phyloP scores from a whole-genome alignment of 768 basidiomycete species.

The Mycena venus region DNA sequence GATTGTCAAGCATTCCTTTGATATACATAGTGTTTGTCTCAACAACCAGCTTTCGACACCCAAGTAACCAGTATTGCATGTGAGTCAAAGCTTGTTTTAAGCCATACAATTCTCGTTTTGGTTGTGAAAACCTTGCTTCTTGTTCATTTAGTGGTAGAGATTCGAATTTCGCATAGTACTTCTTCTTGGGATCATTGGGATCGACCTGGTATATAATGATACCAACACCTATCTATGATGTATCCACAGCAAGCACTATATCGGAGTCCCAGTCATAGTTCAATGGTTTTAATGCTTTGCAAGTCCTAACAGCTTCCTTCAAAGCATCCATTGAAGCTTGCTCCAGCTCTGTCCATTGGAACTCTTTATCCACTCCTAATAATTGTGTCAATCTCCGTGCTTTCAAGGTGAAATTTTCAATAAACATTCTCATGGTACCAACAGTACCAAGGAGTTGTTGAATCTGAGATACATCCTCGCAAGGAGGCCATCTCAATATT shows the following conservation, averaged over 20 bases:
- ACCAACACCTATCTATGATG: neutral
- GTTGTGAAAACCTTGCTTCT: slow-evolving; percentile 31
- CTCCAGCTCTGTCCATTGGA: too few species aligned
- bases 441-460: too few species aligned
- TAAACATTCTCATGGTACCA: too few species aligned
- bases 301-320: too few species aligned
- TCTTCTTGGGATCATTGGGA: neutral
- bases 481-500: neutral
- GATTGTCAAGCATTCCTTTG: too few species aligned
- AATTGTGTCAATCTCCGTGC: too few species aligned
- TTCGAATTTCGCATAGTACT: slow-evolving; percentile 2
- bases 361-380: too few species aligned
- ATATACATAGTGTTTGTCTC: too few species aligned
- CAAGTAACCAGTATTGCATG: slow-evolving; percentile 34
- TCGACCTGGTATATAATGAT: slow-evolving; percentile 28
- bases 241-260: neutral
- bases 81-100: slow-evolving; percentile 11
- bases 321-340: too few species aligned
- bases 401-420: too few species aligned
- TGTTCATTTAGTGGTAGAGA: neutral
- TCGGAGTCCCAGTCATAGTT: neutral
- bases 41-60: slow-evolving; percentile 38
- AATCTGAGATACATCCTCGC: too few species aligned
- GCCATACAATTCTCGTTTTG: slow-evolving; percentile 34
- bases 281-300: too few species aligned